Evolutionary conservation across 2,329 filamentous ascomycete genomes (phyloP), one percentile per base, ranked within the genome.

Genomic region (Neophaeococcomyces mojaviensis): DNA sequence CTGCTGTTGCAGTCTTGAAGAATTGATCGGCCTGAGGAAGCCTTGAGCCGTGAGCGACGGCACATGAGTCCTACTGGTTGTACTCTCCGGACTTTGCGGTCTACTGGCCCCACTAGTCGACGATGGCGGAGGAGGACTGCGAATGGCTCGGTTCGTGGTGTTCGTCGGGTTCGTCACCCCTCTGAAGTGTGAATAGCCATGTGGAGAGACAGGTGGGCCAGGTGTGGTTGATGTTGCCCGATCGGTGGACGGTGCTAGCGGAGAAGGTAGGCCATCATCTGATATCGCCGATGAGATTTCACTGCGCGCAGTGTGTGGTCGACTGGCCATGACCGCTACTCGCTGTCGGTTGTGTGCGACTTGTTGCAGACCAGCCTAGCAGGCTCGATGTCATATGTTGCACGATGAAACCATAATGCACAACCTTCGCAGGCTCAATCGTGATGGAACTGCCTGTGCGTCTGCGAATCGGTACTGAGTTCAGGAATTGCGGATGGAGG

Each of bases 21-120:
- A 94, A 68, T 89, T 97, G 88, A 98, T 94, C 32, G 92, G 92
- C 18, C 84, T 84, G 62, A 94, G 95, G 69, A 98, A 97, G 44
- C 87, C 90, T 60, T 90, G 85, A 13, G 88, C 88, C 2, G 88
- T 84, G 44, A 98, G 71, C 1, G 85, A 88, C 1, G 92, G 89
- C 16, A 94, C 88, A 71, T 98, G 92, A 34, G 86, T 92, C 59
- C 83, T 79, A 61, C 83, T 88, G 37, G 84, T 74, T 34, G 86
- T 75, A 54, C 82, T 90, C 13, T 74, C 44, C 72, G 83, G 54
- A 48, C 68, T 72, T 39, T 62, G 66, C 75, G 75, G 55, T 66
- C 79, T 61, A 64, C 74, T 70, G n/a, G 70, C 63, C 46, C 65
- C 66, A 12, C 68, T 64, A 46, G 67, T 63, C 41, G 71, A 67